Evolutionary conservation across 108 stramenopile species (phyloP).

Genomic region (Skeletonema grethae): DNA sequence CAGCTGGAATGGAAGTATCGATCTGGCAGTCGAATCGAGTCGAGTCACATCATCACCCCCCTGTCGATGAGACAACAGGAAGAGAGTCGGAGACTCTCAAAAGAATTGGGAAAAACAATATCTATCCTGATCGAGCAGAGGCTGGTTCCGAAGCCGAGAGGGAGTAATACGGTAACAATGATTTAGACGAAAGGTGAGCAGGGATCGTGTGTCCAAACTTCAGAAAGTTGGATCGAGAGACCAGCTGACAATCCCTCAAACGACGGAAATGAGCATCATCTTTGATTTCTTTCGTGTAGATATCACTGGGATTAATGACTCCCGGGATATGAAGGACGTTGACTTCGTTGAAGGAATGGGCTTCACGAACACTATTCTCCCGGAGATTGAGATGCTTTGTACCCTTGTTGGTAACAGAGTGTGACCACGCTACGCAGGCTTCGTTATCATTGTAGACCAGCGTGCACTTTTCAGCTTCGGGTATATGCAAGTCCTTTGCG

Average conservation of each 20-base stretch:
- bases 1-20: too few relatives aligned
- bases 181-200: background rate
- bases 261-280: constrained; percentile 11
- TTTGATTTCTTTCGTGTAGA: constrained; percentile 17
- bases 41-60: background rate
- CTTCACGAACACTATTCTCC: constrained; percentile 8
- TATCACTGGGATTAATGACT: background rate
- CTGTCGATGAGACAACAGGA: background rate
- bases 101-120: background rate
- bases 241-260: background rate
- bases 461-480: background rate
- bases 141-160: background rate
- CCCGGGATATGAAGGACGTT: constrained; percentile 16
- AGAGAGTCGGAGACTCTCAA: background rate
- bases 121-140: too few relatives aligned
- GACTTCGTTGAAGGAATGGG: background rate
- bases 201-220: background rate
- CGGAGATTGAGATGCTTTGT: constrained; percentile 28
- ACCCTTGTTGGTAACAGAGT: constrained; percentile 13
- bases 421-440: constrained; percentile 16
- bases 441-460: constrained; percentile 23
- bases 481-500: background rate
- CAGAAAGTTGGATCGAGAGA: background rate
- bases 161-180: background rate
- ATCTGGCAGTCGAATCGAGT: background rate